Evolutionary conservation across 2,329 filamentous ascomycete species (phyloP), one percentile per base, ranked within the genome.

Genomic region (Colletotrichum tofieldiae): DNA sequence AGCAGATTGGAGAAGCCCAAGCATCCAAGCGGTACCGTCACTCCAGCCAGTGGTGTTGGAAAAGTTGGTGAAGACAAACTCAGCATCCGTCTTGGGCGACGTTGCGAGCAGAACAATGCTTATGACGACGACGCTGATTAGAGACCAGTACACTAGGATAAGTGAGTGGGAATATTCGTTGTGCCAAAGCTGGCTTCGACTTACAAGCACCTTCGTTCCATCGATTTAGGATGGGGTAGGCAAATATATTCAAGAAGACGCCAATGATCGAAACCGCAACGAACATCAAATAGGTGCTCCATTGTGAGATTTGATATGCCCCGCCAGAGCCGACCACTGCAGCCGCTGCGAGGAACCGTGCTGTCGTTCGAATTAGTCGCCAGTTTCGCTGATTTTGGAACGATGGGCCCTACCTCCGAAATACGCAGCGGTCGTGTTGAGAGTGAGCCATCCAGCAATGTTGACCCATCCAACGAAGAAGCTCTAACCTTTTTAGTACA

Each of bases 21-120:
- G 76, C 18, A 86, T 81, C 85, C 85, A 87, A 0, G 85, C 79
- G 20, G 86, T 77, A 1, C 85, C 86, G 60, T 86, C 82, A 1
- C 81, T 78, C 85, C 85, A 87, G 2, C 84, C 84, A 1, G 82
- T 84, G 43, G 81, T 79, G 74, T 87, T 87, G n/a, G 77, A 75
- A 64, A 86, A 86, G 16, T 82, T 78, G 7, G 81, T 77, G 68
- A 86, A 87, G 14, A 86, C 84, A 71, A 82, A 86, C 18, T 77
- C 74, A 9, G 83, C 82, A 43, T 79, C 77, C 9, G 83, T 84
- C 58, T 88, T 85, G 45, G 88, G 84, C 3, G 76, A 77, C 37
- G 81, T 85, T 1, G 82, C 79, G 0, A 86, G 79, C 1, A 86
- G 78, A 8, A 84, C 80, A 65, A 85, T 80, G 76, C 84, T 82